Evolutionary conservation across 768 basidiomycete species (phyloP), one percentile per base, ranked within the genome.

Genomic region (Trametes gibbosa): DNA sequence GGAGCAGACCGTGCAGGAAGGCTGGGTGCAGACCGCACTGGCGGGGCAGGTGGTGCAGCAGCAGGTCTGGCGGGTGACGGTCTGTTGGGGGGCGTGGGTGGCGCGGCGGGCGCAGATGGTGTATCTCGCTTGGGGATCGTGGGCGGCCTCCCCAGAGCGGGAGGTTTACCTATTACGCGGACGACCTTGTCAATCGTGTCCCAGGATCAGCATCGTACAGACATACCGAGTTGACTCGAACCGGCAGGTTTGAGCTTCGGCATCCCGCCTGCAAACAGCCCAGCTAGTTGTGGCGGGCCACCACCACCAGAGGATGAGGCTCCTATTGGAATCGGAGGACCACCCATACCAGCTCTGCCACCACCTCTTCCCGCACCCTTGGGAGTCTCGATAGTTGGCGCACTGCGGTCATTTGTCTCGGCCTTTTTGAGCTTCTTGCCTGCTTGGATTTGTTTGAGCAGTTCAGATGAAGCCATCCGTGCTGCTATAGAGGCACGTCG

Each of bases 201-300:
- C 37, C n/a, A 19, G 62, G 55, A 25, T 37, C n/a, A 14, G 41
- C 34, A 37, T 25, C 59, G 66, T 54, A 43, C 39, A 61, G 53
- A 62, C 59, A 59, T 68, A 88, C 89, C 82, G 56, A 78, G 72
- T 70, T 76, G 79, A 53, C 68, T 78, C 19, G 60, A 58, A 13
- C 85, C 89, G n/a, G 89, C 81, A 45, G 92, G 84, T 77, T 89
- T 95, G 68, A 96, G 70, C 69, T 90, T 95, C 4, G 95, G 95
- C 78, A 96, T 85, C 1, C 95, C 94, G 16, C 92, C 93, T 45
- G 94, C 92, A 68, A 97, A 95, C 12, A 97, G 73, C 1, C 84
- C 87, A 32, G 85, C 94, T 4, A 95, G 76, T 71, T 95, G 92
- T 24, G 92, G 90, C 25, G 92, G 85, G 7, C 79, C 85, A 19